These are phyloP conservation scores for Pinus tabuliformis DNA, from an alignment of 75 land plant species.

Conservation along the genomic window DNA sequence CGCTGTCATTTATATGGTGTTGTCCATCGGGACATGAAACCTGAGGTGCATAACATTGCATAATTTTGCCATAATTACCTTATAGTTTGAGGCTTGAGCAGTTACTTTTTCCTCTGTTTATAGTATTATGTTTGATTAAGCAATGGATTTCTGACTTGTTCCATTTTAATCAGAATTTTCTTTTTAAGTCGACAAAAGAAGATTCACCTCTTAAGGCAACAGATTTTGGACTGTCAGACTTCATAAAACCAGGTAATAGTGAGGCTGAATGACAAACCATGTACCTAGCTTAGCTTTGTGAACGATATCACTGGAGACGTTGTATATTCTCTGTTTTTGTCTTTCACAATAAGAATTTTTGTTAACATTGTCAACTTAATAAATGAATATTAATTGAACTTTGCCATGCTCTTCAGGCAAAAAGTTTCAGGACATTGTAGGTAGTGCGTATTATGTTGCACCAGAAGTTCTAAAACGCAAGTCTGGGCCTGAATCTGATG, in stretches of 20 bases:
- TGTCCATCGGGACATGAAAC: constrained; percentile 96
- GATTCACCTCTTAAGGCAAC: constrained; percentile 93
- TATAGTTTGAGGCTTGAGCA: too few relatives aligned
- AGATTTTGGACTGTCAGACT: constrained; percentile 97
- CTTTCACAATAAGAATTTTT: neutral
- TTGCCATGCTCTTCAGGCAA: constrained; percentile 44
- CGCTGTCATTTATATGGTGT: constrained; percentile 94
- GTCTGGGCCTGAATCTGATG: constrained; percentile 99
- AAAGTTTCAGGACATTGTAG: constrained; percentile 88
- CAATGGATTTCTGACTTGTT: neutral
- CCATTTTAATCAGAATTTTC: constrained; percentile 72
- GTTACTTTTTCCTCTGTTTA: neutral
- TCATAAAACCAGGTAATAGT: constrained; percentile 77
- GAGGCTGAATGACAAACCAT: neutral
- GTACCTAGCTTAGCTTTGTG: neutral
- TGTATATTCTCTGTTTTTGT: neutral
- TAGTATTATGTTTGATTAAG: neutral
- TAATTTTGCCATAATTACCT: neutral
- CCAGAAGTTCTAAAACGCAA: constrained; percentile 91
- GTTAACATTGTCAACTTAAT: neutral
- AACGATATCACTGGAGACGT: neutral
- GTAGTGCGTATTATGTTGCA: constrained; percentile 99
- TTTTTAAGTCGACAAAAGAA: constrained; percentile 80
- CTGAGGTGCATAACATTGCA: constrained; percentile 61
- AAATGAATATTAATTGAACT: neutral